These are phyloP conservation scores for Mucor lusitanicus DNA, from an alignment of 371 early-diverging fungal genomes.

Conservation along the genomic window DNA sequence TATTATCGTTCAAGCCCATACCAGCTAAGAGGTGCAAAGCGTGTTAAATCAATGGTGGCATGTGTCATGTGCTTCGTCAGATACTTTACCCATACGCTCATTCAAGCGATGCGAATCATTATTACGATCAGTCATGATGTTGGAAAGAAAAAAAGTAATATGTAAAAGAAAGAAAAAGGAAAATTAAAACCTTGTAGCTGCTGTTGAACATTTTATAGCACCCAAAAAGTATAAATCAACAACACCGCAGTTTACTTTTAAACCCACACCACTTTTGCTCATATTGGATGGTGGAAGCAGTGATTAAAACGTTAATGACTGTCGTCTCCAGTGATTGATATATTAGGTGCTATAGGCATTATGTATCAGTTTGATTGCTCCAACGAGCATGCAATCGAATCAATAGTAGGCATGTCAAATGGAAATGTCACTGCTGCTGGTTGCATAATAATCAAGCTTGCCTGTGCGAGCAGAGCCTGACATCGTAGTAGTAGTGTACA, in stretches of 20 bases:
- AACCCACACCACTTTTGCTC: background rate
- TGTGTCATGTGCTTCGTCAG: background rate
- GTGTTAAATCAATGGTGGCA: background rate
- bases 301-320: no score
- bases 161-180: slow-evolving; percentile 4
- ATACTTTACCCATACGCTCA: slow-evolving; percentile 25
- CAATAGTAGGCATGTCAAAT: no score
- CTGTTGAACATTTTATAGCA: background rate
- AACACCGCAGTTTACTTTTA: background rate
- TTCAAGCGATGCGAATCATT: slow-evolving; percentile 13
- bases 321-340: no score
- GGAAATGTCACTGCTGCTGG: no score
- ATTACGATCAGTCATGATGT: slow-evolving; percentile 16
- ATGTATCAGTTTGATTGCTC: no score
- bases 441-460: no score
- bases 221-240: background rate
- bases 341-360: no score
- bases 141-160: background rate
- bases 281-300: no score
- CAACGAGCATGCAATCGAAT: no score
- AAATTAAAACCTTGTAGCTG: background rate
- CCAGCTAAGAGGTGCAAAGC: slow-evolving; percentile 53
- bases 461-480: no score
- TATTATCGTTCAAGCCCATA: slow-evolving; percentile 63
- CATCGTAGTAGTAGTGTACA: no score